Evolutionary conservation across 257 asterid species (phyloP).

Genomic region (Gynochthodes officinalis): DNA sequence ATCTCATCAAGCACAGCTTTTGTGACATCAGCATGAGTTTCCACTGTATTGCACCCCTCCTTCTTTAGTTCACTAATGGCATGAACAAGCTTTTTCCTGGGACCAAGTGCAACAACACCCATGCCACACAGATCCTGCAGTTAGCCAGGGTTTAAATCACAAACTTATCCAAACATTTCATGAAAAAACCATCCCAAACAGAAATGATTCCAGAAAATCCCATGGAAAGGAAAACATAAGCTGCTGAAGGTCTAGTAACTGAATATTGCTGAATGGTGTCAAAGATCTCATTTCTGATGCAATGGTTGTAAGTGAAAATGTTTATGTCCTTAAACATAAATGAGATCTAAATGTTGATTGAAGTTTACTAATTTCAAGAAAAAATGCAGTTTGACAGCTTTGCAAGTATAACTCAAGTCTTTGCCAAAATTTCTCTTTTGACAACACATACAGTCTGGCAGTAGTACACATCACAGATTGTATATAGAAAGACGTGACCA

Average conservation of each 20-base stretch:
- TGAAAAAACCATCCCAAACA: neutral
- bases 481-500: neutral
- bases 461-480: neutral
- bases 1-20: slow-evolving; percentile 36
- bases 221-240: neutral
- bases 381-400: neutral
- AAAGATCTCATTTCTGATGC: neutral
- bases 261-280: neutral
- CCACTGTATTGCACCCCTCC: slow-evolving; percentile 28
- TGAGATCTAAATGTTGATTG: neutral
- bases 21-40: slow-evolving; percentile 36
- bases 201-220: neutral
- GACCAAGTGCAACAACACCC: slow-evolving; percentile 88
- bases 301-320: neutral
- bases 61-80: slow-evolving; percentile 56
- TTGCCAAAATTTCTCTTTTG: neutral
- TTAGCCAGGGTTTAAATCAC: neutral
- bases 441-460: neutral
- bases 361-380: neutral
- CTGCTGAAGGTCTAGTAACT: neutral
- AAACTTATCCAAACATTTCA: too few species aligned
- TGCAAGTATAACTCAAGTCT: neutral
- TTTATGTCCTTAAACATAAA: neutral
- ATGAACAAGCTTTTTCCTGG: slow-evolving; percentile 73
- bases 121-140: slow-evolving; percentile 71